Conservation (phyloP, 2,329 filamentous ascomycete species). For the Xylariaceae sp. region DNA sequence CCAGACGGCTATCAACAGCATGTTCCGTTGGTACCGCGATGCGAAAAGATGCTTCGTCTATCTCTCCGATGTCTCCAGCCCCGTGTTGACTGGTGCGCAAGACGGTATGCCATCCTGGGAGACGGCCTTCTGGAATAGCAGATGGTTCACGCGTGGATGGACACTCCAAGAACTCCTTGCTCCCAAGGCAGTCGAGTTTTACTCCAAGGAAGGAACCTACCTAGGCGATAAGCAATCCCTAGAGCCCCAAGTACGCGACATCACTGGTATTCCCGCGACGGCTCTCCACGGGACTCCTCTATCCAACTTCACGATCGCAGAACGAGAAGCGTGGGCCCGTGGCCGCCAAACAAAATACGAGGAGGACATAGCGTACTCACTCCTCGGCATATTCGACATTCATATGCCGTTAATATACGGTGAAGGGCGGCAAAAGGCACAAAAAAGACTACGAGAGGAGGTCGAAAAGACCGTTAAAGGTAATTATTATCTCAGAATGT, state of each 20-base stretch:
- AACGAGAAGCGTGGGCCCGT: conserved; percentile 12
- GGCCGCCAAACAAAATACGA: conserved; percentile 14
- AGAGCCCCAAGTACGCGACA: conserved; percentile 6
- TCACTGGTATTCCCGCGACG: conserved; percentile 7
- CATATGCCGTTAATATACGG: conserved; percentile 14
- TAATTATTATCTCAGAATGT: conserved; percentile 2
- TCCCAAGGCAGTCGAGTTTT: conserved; percentile 7
- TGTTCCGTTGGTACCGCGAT: conserved; percentile 17
- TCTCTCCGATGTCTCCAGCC: conserved; percentile 13
- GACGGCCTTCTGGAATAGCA: conserved; percentile 1
- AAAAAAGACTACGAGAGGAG: conserved; percentile 14
- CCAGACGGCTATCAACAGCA: no score
- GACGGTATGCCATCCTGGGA: conserved; percentile 1
- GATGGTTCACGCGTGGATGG: no score
- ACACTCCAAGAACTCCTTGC: no score
- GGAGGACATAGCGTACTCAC: conserved; percentile 16
- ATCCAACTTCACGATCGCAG: conserved; percentile 7
- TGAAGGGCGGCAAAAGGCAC: conserved; percentile 14
- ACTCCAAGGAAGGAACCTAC: not conserved
- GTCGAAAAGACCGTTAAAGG: conserved; percentile 11
- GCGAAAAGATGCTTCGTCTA: conserved; percentile 18
- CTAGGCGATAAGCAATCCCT: conserved; percentile 12
- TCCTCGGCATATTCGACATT: conserved; percentile 17
- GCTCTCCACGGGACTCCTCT: conserved; percentile 8
- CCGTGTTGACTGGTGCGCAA: not conserved